These are phyloP conservation scores for Shiraia sp. DNA, from an alignment of 2,329 filamentous ascomycete genomes.

Conservation along the genomic window DNA sequence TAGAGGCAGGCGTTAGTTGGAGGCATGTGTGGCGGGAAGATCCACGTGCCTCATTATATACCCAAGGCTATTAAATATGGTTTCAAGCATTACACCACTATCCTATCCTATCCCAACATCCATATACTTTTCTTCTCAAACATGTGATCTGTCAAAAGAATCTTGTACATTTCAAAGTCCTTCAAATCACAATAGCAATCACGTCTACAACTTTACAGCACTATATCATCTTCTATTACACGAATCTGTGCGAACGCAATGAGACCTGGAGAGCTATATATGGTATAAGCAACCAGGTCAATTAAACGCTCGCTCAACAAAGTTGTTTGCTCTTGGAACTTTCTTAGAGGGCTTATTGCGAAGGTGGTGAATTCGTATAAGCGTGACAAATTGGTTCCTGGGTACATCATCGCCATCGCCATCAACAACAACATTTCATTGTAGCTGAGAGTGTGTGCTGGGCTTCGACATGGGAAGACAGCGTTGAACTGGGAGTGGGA, in stretches of 20 bases:
- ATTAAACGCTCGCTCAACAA: slow-evolving; percentile 43
- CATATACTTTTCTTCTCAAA: too few relatives aligned
- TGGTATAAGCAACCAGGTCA: slow-evolving; percentile 39
- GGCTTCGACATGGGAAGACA: too few relatives aligned
- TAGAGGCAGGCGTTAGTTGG: background rate
- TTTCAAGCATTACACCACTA: background rate
- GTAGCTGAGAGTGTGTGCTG: too few relatives aligned
- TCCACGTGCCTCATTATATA: background rate
- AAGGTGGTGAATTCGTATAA: slow-evolving; percentile 43
- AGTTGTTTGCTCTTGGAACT: slow-evolving; percentile 44
- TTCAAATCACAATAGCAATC: too few relatives aligned
- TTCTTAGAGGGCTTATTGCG: slow-evolving; percentile 46
- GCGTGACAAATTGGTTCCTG: slow-evolving; percentile 48
- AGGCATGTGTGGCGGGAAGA: background rate
- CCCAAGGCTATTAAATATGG: slow-evolving; percentile 1
- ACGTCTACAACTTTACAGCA: too few relatives aligned
- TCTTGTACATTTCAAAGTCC: too few relatives aligned
- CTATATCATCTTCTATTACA: too few relatives aligned
- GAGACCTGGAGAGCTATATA: slow-evolving; percentile 42
- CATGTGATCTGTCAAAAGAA: too few relatives aligned
- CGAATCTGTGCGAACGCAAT: slow-evolving; percentile 46
- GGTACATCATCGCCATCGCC: background rate
- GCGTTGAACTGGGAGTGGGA: too few relatives aligned
- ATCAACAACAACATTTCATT: background rate
- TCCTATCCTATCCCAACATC: background rate